Percentiles rank a stretch among this genome's conserved stretches.
Conservation (phyloP, 805 yeast genomes). For the Starmerella cellae region DNA sequence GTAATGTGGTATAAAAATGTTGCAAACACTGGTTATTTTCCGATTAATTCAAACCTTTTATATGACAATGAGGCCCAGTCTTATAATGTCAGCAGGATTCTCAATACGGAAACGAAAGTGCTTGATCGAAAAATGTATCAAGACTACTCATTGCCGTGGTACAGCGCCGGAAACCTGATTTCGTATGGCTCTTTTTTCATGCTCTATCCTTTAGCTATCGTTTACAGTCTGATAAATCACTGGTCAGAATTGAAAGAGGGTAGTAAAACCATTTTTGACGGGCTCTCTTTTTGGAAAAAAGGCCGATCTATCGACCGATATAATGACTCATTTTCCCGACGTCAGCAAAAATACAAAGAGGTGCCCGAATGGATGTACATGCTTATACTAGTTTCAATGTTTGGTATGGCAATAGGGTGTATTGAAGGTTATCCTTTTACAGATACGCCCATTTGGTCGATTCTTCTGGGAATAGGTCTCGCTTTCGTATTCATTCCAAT, state of each 20-base stretch:
- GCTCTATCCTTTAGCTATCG: slow-evolving; percentile 41
- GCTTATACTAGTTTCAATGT: slow-evolving; percentile 33
- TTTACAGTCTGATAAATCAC: slow-evolving; percentile 33
- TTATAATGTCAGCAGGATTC: slow-evolving; percentile 34
- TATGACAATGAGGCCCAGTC: slow-evolving; percentile 40
- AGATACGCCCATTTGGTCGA: slow-evolving; percentile 50
- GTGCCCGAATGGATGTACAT: slow-evolving; percentile 64
- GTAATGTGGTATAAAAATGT: slow-evolving; percentile 35
- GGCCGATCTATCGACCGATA: slow-evolving; percentile 29
- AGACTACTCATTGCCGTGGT: slow-evolving; percentile 55
- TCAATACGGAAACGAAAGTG: slow-evolving; percentile 34
- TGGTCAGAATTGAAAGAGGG: slow-evolving; percentile 3
- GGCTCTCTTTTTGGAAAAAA: slow-evolving; percentile 26
- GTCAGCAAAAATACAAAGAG: slow-evolving; percentile 40
- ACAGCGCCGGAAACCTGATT: slow-evolving; percentile 47
- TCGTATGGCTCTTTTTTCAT: slow-evolving; percentile 47
- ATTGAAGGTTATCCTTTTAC: slow-evolving; percentile 30
- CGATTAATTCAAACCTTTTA: slow-evolving; percentile 36
- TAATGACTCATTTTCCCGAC: slow-evolving; percentile 29
- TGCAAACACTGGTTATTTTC: slow-evolving; percentile 40
- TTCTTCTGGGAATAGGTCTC: slow-evolving; percentile 45
- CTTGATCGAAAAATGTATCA: slow-evolving; percentile 38
- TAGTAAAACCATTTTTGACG: slow-evolving; percentile 1
- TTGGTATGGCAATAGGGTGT: slow-evolving; percentile 33
- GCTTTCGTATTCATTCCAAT: slow-evolving; percentile 49